phyloP scores from a whole-genome alignment of 1,284 basidiomycete genomes.

The Ganoderma leucocontextum region DNA sequence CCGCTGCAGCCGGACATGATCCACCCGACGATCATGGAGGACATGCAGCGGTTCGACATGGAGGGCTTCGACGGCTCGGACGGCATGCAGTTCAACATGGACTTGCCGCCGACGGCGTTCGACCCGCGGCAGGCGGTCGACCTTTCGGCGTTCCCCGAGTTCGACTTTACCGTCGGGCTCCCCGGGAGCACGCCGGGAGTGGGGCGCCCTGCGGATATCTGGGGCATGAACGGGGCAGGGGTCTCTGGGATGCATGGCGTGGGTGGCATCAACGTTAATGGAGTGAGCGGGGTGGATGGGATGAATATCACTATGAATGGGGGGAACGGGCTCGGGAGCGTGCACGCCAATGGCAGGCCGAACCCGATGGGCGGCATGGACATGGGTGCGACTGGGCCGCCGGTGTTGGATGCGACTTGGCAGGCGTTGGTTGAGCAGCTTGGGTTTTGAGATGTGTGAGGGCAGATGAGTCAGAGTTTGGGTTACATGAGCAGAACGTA shows the following conservation, averaged over 20 bases:
- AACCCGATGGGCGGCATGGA: conserved; percentile 1
- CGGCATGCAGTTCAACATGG: conserved; percentile 33
- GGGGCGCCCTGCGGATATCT: not conserved
- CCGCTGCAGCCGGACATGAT: conserved; percentile 40
- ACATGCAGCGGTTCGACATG: conserved; percentile 51
- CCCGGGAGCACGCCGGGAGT: not conserved
- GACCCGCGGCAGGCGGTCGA: conserved; percentile 27
- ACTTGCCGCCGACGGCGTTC: conserved; percentile 35
- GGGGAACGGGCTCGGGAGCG: not conserved
- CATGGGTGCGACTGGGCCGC: conserved; percentile 21
- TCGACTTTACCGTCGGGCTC: conserved; percentile 23
- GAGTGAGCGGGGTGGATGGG: not conserved
- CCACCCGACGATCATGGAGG: conserved; percentile 53
- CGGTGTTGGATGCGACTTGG: conserved; percentile 66
- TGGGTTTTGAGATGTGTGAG: conserved; percentile 53
- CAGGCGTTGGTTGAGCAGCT: conserved; percentile 73
- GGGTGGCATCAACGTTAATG: not conserved
- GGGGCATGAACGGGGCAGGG: conserved; percentile 3
- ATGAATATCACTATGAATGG: not conserved
- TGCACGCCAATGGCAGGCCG: not conserved
- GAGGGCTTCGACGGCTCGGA: conserved; percentile 11
- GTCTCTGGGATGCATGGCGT: not conserved
- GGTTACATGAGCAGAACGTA: too few relatives aligned
- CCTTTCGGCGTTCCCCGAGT: conserved; percentile 32
- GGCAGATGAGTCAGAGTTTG: not conserved